Evolutionary conservation across 2,329 filamentous ascomycete species (phyloP).

Genomic region (Pseudonectria buxi): DNA sequence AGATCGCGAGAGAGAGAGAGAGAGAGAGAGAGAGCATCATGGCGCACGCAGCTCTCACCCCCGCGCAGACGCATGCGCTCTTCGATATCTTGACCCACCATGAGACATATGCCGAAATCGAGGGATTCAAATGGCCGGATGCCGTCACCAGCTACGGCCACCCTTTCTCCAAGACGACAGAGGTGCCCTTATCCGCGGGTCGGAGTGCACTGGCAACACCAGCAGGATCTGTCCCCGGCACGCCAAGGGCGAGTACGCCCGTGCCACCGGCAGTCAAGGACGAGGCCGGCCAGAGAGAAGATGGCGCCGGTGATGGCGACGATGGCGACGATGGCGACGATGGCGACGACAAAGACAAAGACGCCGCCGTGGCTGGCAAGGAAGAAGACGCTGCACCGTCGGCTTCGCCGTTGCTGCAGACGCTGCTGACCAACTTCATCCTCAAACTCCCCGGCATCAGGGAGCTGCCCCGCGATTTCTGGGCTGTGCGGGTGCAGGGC

Average conservation of each 20-base stretch:
- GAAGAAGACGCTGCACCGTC: conserved; percentile 28
- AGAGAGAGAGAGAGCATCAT: conserved; percentile 8
- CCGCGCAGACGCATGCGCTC: conserved; percentile 43
- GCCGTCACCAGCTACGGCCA: conserved; percentile 63
- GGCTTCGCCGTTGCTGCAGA: conserved; percentile 60
- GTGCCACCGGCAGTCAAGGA: conserved; percentile 8
- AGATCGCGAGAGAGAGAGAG: too few relatives aligned
- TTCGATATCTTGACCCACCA: conserved; percentile 55
- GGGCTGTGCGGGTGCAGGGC: conserved; percentile 53
- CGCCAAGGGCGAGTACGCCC: conserved; percentile 22
- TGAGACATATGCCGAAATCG: conserved; percentile 61
- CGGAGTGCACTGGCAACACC: conserved; percentile 19
- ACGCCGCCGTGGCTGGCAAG: conserved; percentile 2
- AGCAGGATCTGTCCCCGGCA: conserved; percentile 16
- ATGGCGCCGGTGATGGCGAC: not conserved
- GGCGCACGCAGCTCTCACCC: conserved; percentile 21
- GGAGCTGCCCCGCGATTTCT: conserved; percentile 58
- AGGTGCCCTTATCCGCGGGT: conserved; percentile 8
- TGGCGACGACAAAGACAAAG: not conserved
- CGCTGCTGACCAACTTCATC: conserved; percentile 57
- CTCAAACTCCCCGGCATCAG: conserved; percentile 60
- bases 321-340: not conserved
- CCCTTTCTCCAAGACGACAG: conserved; percentile 46
- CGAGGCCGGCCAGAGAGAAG: too few relatives aligned
- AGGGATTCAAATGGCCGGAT: conserved; percentile 59